phyloP scores from a whole-genome alignment of 2,329 filamentous ascomycete species.

The Neofusicoccum parvum region DNA sequence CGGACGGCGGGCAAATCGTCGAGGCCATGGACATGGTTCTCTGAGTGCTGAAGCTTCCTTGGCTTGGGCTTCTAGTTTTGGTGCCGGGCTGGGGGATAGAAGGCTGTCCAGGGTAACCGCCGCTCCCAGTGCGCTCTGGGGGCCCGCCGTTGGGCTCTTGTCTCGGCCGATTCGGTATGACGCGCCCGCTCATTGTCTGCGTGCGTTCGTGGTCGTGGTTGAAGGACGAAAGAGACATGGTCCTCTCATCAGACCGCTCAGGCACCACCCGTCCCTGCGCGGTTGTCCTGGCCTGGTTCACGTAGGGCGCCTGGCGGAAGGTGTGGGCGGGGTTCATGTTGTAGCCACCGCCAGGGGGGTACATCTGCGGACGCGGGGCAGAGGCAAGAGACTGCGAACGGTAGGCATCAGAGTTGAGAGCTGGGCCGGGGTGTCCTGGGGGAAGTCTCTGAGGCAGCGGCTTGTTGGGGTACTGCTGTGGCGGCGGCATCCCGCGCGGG shows the following conservation, averaged over 20 bases:
- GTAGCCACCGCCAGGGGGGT: slow-evolving; percentile 50
- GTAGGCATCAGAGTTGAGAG: slow-evolving; percentile 81
- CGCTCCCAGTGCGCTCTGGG: not conserved
- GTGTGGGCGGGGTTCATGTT: slow-evolving; percentile 67
- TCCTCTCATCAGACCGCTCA: slow-evolving; percentile 85
- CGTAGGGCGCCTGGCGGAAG: slow-evolving; percentile 77
- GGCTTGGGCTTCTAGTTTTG: slow-evolving; percentile 38
- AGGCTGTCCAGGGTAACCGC: slow-evolving; percentile 19
- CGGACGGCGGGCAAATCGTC: slow-evolving; percentile 69
- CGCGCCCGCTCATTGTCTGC: slow-evolving; percentile 89
- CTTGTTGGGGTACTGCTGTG: slow-evolving; percentile 55
- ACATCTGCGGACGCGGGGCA: slow-evolving; percentile 64
- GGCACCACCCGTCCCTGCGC: slow-evolving; percentile 90
- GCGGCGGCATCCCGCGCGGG: slow-evolving; percentile 54
- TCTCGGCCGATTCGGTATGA: slow-evolving; percentile 77
- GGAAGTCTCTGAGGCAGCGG: slow-evolving; percentile 60
- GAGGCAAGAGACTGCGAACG: slow-evolving; percentile 91
- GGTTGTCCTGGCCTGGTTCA: slow-evolving; percentile 73
- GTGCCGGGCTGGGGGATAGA: slow-evolving; percentile 29
- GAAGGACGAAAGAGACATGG: slow-evolving; percentile 94
- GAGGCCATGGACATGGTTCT: slow-evolving; percentile 94
- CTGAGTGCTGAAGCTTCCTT: slow-evolving; percentile 52
- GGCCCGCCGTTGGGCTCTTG: slow-evolving; percentile 43
- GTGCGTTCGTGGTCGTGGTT: slow-evolving; percentile 73
- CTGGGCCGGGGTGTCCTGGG: slow-evolving; percentile 51